Base-by-base conservation (phyloP, 805 yeast species). In the Yarrowia bubula region DNA sequence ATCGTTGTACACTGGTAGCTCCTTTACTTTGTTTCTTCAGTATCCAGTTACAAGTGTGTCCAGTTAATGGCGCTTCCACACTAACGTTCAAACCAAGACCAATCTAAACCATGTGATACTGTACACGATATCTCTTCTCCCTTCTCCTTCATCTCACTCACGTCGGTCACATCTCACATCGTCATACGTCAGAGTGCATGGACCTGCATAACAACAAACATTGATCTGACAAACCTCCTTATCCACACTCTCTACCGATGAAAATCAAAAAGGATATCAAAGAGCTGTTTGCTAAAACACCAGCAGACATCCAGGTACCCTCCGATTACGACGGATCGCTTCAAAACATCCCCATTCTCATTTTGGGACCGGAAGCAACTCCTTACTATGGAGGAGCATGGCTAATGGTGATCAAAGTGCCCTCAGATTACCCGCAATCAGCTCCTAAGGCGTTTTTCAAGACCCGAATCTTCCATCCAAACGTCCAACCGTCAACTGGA, bases 301-400 rank as follows among this genome's bases (percentile, higher is more conserved):
- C 63, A 6, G 63, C 63, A 6, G 57, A 44, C 18, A 60, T 44
- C 11, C 15, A 31, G n/a, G 58, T 51, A 32, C 39, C 63, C 39
- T 3, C 32, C 7, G 63, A 57, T 14, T 57, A 42, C 41, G 39
- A 42, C 31, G 50, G 50, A 3, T 51, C 58, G 43, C 58, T 57
- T 14, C 55, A 42, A 28, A 57, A 42, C 11, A 32, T 51, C 43
- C 32, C 43, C 33, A 22, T 51, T n/a, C 33, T 51, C 43, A 60
- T 60, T 28, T 15, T 60, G n/a, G 82, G 82, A 53, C 82, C 81
- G 1, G 68, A 69, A 4, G 81, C 78, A 55, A 77, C 81, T 17
- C 77, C 75, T 7, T 82, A 74, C 70, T 76, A 79, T 65, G 74
- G 76, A 47, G 85, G 85, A 15, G 76, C 79, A 65, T 82, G 85